Evolutionary conservation across 305 asterid species (phyloP), one percentile per base, ranked within the genome.

Genomic region (Fraxinus ornus): DNA sequence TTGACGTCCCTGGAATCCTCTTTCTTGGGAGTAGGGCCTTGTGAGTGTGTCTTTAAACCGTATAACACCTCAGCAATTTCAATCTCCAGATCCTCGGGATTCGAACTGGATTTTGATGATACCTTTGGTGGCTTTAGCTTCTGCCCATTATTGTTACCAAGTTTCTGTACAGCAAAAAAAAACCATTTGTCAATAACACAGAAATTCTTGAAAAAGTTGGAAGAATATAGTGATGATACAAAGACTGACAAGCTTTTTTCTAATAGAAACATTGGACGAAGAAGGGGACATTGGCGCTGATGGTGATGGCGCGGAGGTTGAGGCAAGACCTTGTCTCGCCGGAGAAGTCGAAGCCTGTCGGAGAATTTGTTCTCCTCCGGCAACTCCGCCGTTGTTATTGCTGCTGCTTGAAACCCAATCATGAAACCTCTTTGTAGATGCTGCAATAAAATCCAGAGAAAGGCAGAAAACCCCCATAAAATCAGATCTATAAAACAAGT

Each of bases 31-130:
- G 94, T 86, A 80, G 95, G 97, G 39, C 87, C 94, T 76, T 89
- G 98, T 26, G 98, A 89, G 78, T 91, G 98, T 64, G 93, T 92
- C 95, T 83, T 96, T 93, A 97, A 80, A 1, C 96, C 99, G 62
- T 84, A 95, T 79, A 97, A 80, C 8, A 97, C 98, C 88, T 94
- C 97, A 1, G 99, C 98, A 41, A 97, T 97, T 83, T 97, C 99
- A 57, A 97, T 89, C 93, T 96, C 99, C 2, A 97, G 84, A 86
- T 94, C 98, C 86, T 96, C 98, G 0, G 94, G 95, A 87, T 93
- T 92, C 60, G 97, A 90, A 47, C 90, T 85, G 3, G 93, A 76
- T 47, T 94, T 82, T 1, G 93, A 77, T 70, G 92, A 84, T 19
- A 90, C 89, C 78, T 90, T 94, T 1, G 97, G 97, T 19, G 97